Base-by-base conservation (phyloP, 2,329 filamentous ascomycete genomes). In the Phoma sp. region DNA sequence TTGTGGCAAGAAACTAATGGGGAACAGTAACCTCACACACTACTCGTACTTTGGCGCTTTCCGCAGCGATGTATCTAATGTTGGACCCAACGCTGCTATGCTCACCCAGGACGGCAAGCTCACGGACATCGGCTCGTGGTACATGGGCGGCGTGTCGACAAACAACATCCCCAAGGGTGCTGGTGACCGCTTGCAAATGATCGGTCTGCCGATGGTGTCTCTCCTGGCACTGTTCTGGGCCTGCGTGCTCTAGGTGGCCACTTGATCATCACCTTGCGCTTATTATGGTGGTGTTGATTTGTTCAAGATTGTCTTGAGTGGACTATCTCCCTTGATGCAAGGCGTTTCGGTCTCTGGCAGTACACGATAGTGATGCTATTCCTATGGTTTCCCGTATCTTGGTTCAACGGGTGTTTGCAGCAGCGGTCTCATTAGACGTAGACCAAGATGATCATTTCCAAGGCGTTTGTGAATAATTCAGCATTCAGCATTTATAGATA, bases 41-140 rank as follows among this genome's bases (percentile, higher is more conserved):
- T 93, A 93, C 72, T 86, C 87, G 0, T 89, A 89, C 73, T 95
- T 92, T 65, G 90, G 89, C 38, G 83, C 87, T 7, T 93, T 93
- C 69, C 83, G 89, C 46, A 85, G 84, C 3, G 77, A 81, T 42
- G 84, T 84, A 14, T 89, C 87, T 58, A 93, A 92, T 61, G 87
- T 93, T 6, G 91, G 91, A 0, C 81, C 86, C 3, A 91, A 92
- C 56, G 86, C 82, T 1, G 84, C 86, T 1, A 88, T 95, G 79
- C 79, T 93, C 39, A 87, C 85, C 66, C 78, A 84, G 34, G 79
- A 84, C 14, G 91, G 91, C 34, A 67, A 84, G 56, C 76, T 95
- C 58, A 93, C 90, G 1, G 85, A 91, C 61, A 89, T 93, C 60
- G 91, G 91, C 0, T 82, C 83, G 2, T 89, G 87, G 87, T 95